phyloP scores from a whole-genome alignment of 805 yeast genomes.

The Cyberlindnera americana region DNA sequence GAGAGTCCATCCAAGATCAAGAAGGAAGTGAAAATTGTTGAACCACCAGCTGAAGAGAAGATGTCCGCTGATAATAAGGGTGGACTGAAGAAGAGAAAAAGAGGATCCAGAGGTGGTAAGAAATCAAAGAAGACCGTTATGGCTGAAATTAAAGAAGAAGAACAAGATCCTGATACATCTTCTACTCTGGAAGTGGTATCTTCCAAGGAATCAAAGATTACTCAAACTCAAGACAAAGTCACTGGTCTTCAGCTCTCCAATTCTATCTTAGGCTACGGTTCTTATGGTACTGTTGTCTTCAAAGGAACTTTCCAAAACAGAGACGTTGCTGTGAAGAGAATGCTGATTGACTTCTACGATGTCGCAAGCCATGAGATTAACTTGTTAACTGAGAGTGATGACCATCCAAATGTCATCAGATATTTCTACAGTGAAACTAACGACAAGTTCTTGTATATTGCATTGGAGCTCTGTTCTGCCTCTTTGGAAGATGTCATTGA shows the following conservation, averaged over 20 bases:
- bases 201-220: not conserved
- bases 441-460: slow-evolving; percentile 86
- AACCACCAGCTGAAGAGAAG: slow-evolving; percentile 25
- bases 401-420: slow-evolving; percentile 91
- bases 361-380: slow-evolving; percentile 90
- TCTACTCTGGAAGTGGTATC: no score
- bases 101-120: slow-evolving; percentile 86
- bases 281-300: slow-evolving; percentile 94
- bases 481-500: slow-evolving; percentile 84
- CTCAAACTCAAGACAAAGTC: slow-evolving; percentile 8
- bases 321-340: slow-evolving; percentile 93
- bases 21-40: slow-evolving; percentile 28
- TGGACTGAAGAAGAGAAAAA: slow-evolving; percentile 59
- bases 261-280: slow-evolving; percentile 86
- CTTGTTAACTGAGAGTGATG: slow-evolving; percentile 88
- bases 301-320: slow-evolving; percentile 87
- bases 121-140: slow-evolving; percentile 37
- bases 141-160: slow-evolving; percentile 6
- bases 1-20: slow-evolving; percentile 4
- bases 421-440: slow-evolving; percentile 92
- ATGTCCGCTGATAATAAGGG: slow-evolving; percentile 21
- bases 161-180: not conserved
- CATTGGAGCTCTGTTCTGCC: slow-evolving; percentile 85
- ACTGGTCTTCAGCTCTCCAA: slow-evolving; percentile 63
- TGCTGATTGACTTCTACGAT: slow-evolving; percentile 90